Base-by-base conservation (phyloP, 805 yeast genomes). In the Spathaspora gorwiae region DNA sequence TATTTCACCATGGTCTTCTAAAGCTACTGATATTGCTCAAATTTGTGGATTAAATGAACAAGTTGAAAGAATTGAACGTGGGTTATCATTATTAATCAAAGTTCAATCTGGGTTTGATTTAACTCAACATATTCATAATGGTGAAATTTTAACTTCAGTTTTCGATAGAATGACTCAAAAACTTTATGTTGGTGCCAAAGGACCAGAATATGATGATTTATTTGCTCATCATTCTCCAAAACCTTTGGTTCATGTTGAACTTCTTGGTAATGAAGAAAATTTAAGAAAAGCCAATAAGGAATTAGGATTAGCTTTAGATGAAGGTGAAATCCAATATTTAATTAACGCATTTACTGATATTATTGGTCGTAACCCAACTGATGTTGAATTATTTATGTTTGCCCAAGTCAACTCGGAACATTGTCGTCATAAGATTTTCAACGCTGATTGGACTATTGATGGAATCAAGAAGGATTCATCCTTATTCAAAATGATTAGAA, bases 351-450 rank as follows among this genome's bases (percentile, higher is more conserved):
- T 94, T 72, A 85, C 81, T 46, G 75, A 83, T 42, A 77, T 76
- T 31, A 71, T 84, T 53, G 81, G 84, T 39, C 81, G 98, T 66
- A 88, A 90, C 62, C 98, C 99, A 44, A 92, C 98, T 30, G 99
- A 94, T 66, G 98, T 90, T 24, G 99, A 94, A 69, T 75, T 94
- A 51, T 94, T 94, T 69, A 94, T 94, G 97, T 94, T 94, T 74
- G 99, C 99, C 36, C 99, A 94, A 72, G 99, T 94, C 54, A 94
- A 94, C 74, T 90, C 97, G 26, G 99, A 94, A 70, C 99, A 94
- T 72, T 94, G 99, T 75, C 87, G 99, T 66, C 99, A 94, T 73
- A 94, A 94, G 73, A 94, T 94, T 55, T 94, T 94, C 78, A 94
- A 94, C 61, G 99, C 99, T 37, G 95, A 87, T 57, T 94, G 99